phyloP scores from a whole-genome alignment of 2,329 filamentous ascomycete species.

The Botrytis galanthina region DNA sequence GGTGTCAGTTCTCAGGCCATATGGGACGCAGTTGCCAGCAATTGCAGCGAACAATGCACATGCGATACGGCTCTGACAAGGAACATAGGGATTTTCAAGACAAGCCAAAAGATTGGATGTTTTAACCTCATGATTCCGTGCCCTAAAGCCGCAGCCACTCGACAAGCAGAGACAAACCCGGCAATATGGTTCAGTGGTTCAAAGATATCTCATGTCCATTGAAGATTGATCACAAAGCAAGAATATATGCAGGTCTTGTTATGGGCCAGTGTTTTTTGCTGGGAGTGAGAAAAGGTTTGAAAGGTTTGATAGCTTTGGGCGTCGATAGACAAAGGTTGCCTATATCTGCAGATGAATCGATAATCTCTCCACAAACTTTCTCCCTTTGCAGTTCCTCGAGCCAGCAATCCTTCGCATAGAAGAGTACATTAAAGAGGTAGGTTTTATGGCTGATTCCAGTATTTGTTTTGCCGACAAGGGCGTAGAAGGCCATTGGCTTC shows the following conservation, averaged over 20 bases:
- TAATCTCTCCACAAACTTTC: background rate
- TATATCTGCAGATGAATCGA: background rate
- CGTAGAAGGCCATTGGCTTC: background rate
- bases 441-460: background rate
- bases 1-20: constrained; percentile 5
- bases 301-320: background rate
- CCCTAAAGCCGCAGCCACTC: constrained; percentile 8
- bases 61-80: background rate
- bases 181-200: constrained; percentile 1
- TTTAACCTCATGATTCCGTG: background rate
- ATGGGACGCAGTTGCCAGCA: constrained; percentile 12
- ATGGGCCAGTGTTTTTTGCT: background rate
- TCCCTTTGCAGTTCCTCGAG: background rate
- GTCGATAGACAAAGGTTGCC: background rate
- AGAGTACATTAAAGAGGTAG: background rate
- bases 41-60: constrained; percentile 16
- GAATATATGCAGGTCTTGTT: background rate
- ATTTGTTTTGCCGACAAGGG: background rate
- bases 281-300: background rate
- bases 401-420: background rate
- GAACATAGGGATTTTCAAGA: background rate
- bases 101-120: background rate
- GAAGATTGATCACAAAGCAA: background rate
- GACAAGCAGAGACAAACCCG: constrained; percentile 5
- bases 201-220: background rate